Evolutionary conservation across 352 stramenopile genomes (phyloP), one percentile per base, ranked within the genome.

Genomic region (Phytophthora sojae): DNA sequence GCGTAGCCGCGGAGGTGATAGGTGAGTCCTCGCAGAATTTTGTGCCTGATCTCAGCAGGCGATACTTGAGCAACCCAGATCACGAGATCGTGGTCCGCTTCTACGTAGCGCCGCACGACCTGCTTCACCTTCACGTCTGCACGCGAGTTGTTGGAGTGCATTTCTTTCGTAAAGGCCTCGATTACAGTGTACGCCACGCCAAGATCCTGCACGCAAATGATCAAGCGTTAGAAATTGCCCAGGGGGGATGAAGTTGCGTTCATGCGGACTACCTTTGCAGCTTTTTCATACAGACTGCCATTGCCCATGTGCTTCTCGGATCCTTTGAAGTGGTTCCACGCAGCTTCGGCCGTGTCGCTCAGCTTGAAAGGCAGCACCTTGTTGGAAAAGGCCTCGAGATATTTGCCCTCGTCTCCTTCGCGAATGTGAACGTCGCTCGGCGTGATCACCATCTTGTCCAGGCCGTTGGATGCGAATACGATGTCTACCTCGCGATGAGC

Each of bases 251-350:
- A 2, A n/a, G 37, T 6, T n/a, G 37, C 4, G 37, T 8, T n/a
- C 12, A 44, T n/a, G 37, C 4, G 21, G 30, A n/a, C n/a, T 29
- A 79, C 67, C 62, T 72, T 69, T 0, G 57, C 57, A 15, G 72
- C 55, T 19, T 70, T 77, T 14, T 75, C 42, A 26, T 69, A 70
- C 12, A 80, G 35, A 39, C 45, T 66, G 1, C 76, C 72, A 21
- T 73, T 66, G 35, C 61, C 61, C 60, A 62, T 60, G 53, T 79
- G 67, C 57, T 79, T 79, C 2, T 79, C 61, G 0, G 39, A 45
- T 9, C 71, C 61, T 67, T 77, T 80, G 49, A 77, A 75, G 32
- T 77, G 60, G 2, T 72, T 25, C 73, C 68, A 80, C 15, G 59
- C 51, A 23, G 60, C 64, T 14, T 77, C 58, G 0, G 52, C 61